phyloP scores from a whole-genome alignment of 2,329 filamentous ascomycete genomes.

The Boeremia exigua region DNA sequence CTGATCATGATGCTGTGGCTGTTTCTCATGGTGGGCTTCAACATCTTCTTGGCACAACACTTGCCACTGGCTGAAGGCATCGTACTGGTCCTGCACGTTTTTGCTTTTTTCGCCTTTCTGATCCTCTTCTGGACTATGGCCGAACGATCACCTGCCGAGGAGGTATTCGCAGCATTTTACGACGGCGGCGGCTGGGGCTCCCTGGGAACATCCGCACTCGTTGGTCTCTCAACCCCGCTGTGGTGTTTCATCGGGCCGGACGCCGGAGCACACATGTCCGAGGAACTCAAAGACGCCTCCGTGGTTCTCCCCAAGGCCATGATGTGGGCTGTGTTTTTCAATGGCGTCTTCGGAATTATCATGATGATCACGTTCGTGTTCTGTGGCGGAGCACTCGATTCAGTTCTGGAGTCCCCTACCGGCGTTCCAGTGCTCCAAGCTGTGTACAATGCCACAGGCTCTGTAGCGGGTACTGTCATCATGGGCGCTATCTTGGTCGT shows the following conservation, averaged over 20 bases:
- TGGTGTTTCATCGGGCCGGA: conserved; percentile 47
- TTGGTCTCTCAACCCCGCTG: conserved; percentile 45
- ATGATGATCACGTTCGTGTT: conserved; percentile 42
- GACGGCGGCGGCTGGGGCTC: conserved; percentile 53
- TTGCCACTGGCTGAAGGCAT: conserved; percentile 55
- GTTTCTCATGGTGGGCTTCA: conserved; percentile 45
- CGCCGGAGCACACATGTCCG: conserved; percentile 46
- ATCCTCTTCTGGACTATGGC: conserved; percentile 40
- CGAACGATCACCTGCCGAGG: conserved; percentile 43
- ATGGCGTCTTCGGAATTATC: conserved; percentile 46
- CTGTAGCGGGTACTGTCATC: conserved; percentile 25
- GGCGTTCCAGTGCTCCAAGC: conserved; percentile 32
- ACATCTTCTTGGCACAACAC: conserved; percentile 50
- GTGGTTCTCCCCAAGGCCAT: conserved; percentile 44
- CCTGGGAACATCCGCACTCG: conserved; percentile 50
- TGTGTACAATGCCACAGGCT: conserved; percentile 35
- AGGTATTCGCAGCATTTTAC: conserved; percentile 54
- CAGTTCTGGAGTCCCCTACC: conserved; percentile 20
- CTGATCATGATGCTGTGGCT: conserved; percentile 50
- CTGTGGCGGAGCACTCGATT: conserved; percentile 44
- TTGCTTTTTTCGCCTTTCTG: conserved; percentile 58
- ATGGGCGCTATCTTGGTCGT: conserved; percentile 36
- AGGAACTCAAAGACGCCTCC: conserved; percentile 42
- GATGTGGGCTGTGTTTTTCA: conserved; percentile 47
- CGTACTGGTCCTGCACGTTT: conserved; percentile 54